Evolutionary conservation across 805 yeast genomes (phyloP), one percentile per base, ranked within the genome.

Genomic region (Spencermartinsiella europaea): DNA sequence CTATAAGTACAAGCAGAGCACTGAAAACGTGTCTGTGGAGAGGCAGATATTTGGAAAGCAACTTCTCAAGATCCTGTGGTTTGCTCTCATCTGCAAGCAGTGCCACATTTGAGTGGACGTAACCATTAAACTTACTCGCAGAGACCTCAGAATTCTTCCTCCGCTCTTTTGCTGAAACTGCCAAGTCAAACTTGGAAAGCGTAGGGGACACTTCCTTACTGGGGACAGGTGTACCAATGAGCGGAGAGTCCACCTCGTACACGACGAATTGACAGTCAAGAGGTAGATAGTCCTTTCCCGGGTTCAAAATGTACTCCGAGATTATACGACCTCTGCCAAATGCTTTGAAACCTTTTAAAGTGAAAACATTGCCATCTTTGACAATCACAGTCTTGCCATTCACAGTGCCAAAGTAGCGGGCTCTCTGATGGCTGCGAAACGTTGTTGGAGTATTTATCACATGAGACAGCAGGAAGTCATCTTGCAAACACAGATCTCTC

Each of bases 391-490:
- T 80, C 53, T 73, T 75, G 17, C 79, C 57, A 34, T 57, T 55
- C n/a, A 51, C 25, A 4, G 55, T 51, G 3, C 51, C 50, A 44
- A 52, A 53, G 43, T 57, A 58, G 19, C 57, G 40, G 5, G 62
- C 50, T 16, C 61, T 40, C 22, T 49, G 53, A 42, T 44, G 50
- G 21, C 42, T 51, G 49, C 57, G 49, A 14, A 34, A 37, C 57
- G 56, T 40, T 19, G 60, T 63, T 8, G 63, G 58, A 2, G 73
- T 65, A 39, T 70, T 61, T 16, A 83, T 62, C 20, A 85, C 74
- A 60, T 85, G 91, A 1, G 85, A 75, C 40, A 73, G 72, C 5
- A 83, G 66, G 59, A 83, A 84, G 21, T 80, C 85, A 28, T 75
- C 76, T 34, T 69, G 71, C 42, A 74, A 74, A 59, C 86, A 81